These are phyloP conservation scores for Platanus orientalis DNA, from an alignment of 164 flowering plant genomes.

Conservation along the genomic window DNA sequence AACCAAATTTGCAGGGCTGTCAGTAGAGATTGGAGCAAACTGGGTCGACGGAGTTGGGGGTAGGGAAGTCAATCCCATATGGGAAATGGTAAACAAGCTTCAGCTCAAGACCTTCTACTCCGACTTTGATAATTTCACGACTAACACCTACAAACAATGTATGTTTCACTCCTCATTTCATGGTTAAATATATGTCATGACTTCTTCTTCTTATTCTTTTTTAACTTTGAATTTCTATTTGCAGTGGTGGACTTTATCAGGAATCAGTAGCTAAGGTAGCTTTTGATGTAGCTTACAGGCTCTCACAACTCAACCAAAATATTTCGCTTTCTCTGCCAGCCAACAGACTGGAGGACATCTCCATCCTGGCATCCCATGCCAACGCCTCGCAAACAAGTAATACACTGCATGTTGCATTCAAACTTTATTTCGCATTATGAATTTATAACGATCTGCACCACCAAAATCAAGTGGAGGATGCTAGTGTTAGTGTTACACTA, in stretches of 20 bases:
- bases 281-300: constrained; percentile 8
- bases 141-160: constrained; percentile 28
- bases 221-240: not conserved
- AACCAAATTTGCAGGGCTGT: constrained; percentile 28
- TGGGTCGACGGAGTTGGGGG: constrained; percentile 43
- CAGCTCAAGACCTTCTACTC: constrained; percentile 23
- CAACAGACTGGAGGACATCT: constrained; percentile 19
- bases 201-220: not conserved
- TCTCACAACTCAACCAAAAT: not conserved
- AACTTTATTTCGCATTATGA: too few species aligned
- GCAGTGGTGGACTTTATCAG: constrained; percentile 22
- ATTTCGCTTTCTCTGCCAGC: constrained; percentile 7
- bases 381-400: constrained; percentile 25
- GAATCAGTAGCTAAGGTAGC: constrained; percentile 2
- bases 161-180: too few species aligned
- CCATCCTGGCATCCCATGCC: constrained; percentile 24
- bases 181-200: too few species aligned
- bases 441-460: too few species aligned
- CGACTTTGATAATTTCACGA: constrained; percentile 14
- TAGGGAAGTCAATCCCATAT: constrained; percentile 26
- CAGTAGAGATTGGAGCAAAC: constrained; percentile 43
- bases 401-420: too few species aligned
- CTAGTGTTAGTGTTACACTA: too few species aligned
- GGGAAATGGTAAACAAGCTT: constrained; percentile 31
- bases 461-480: too few species aligned